Conservation (phyloP, 257 asterid genomes). For the Mentha longifolia region DNA sequence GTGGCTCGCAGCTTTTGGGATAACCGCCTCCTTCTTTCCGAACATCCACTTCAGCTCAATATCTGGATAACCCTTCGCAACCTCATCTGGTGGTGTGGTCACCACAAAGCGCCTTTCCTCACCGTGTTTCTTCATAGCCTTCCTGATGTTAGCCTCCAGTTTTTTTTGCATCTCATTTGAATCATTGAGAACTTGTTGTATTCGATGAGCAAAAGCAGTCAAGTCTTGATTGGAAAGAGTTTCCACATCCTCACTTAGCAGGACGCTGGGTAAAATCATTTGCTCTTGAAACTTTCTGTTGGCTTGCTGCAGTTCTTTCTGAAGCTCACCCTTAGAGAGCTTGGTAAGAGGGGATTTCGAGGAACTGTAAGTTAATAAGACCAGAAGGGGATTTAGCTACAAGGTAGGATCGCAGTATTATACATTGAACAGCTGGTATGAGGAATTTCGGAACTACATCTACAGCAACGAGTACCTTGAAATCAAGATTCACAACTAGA, state of each 20-base stretch:
- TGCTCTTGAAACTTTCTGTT: conserved; percentile 76
- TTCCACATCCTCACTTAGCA: conserved; percentile 58
- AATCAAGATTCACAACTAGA: conserved; percentile 20
- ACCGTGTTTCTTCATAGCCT: conserved; percentile 71
- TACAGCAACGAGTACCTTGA: conserved; percentile 23
- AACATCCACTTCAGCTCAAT: conserved; percentile 93
- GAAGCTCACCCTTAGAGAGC: conserved; percentile 80
- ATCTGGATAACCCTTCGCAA: conserved; percentile 89
- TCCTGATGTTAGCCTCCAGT: conserved; percentile 66
- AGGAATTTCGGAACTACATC: conserved; percentile 34
- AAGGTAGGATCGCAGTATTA: conserved; percentile 33
- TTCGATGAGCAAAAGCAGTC: conserved; percentile 63
- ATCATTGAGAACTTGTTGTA: conserved; percentile 62
- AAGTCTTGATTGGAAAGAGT: conserved; percentile 48
- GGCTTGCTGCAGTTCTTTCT: conserved; percentile 76
- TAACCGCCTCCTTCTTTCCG: conserved; percentile 75
- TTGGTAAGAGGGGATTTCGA: conserved; percentile 54
- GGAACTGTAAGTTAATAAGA: conserved; percentile 54
- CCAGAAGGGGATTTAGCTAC: conserved; percentile 40
- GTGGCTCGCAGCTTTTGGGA: conserved; percentile 72
- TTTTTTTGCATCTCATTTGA: conserved; percentile 82
- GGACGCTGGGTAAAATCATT: conserved; percentile 60
- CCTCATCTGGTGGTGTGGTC: conserved; percentile 78
- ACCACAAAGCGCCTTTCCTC: conserved; percentile 74
- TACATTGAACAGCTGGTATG: conserved; percentile 20